Evolutionary conservation across 2,329 filamentous ascomycete genomes (phyloP), one percentile per base, ranked within the genome.

Genomic region (Blastomyces parvus): DNA sequence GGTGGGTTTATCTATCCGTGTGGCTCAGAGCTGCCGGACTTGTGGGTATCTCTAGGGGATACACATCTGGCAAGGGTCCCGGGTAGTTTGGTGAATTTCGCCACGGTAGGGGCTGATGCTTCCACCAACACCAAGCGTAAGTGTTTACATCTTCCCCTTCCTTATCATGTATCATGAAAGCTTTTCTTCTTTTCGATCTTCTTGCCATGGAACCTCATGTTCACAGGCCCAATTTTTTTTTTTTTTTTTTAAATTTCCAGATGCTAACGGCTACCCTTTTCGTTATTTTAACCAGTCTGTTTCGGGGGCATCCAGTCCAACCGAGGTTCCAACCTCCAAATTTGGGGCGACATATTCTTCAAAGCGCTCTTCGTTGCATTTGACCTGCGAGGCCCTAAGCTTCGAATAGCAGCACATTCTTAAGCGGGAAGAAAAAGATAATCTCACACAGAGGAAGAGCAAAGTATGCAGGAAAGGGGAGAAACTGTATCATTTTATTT

Each of bases 341-440:
- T 87, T 60, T 81, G 81, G 62, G 85, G 85, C n/a, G 85, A 86
- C 68, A 78, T 82, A 33, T 81, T 86, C 73, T 79, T 87, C 69
- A 84, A 82, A 74, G 77, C 82, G 4, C 79, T 84, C 67, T 84
- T 86, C 69, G 83, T 84, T 56, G 83, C 84, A 63, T 87, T 87
- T 70, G 80, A 83, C 67, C 73, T 78, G 67, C 71, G 76, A 2
- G 76, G 76, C 1, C 80, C 80, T 3, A 77, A 75, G 19, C 72
- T 86, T 52, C 81, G 82, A 36, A 74, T 86, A 67, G 84, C 82
- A 27, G 73, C 77, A 44, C 78, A 79, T 59, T 67, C 68, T 22
- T 74, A 59, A 63, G 64, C 13, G 17, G n/a, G 19, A 48, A 25
- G 6, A 1, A 25, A 11, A 48, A 22, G 3, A 48, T 22, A 36